phyloP scores from a whole-genome alignment of 176 grass and related monocot genomes.

The Phoenix roebelenii region DNA sequence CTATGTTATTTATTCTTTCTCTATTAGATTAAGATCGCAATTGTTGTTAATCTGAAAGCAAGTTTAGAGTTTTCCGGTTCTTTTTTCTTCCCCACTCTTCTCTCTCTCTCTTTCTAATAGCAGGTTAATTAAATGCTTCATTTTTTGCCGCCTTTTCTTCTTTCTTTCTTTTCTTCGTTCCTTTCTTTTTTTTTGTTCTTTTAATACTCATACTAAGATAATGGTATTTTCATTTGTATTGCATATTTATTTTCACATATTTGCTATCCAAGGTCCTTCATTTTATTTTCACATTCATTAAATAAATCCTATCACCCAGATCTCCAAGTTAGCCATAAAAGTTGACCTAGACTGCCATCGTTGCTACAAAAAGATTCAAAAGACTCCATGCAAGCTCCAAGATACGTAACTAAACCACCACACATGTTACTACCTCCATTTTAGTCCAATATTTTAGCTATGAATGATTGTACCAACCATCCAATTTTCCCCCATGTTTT shows the following conservation, averaged over 20 bases:
- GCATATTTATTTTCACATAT: not conserved
- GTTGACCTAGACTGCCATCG: constrained; percentile 34
- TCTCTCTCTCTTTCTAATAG: too few species aligned
- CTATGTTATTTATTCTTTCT: too few species aligned
- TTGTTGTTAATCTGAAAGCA: constrained; percentile 20
- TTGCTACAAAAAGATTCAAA: constrained; percentile 43
- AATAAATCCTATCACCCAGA: constrained; percentile 4
- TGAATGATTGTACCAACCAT: too few species aligned
- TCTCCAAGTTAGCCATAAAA: constrained; percentile 17
- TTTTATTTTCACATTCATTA: not conserved
- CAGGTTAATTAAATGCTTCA: too few species aligned
- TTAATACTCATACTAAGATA: too few species aligned
- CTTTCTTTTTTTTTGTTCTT: too few species aligned
- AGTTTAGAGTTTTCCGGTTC: constrained; percentile 8
- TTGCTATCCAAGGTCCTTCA: too few species aligned
- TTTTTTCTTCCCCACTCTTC: too few species aligned
- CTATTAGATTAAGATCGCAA: too few species aligned
- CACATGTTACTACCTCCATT: too few species aligned
- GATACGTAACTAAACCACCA: constrained; percentile 5
- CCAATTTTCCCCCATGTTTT: not conserved
- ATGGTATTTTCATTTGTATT: too few species aligned
- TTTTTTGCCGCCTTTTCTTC: not conserved
- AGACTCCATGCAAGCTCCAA: constrained; percentile 26
- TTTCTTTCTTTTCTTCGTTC: not conserved
- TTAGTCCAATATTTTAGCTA: too few species aligned